Evolutionary conservation across 805 yeast species (phyloP).

Genomic region (Metahyphopichia silvanorum): DNA sequence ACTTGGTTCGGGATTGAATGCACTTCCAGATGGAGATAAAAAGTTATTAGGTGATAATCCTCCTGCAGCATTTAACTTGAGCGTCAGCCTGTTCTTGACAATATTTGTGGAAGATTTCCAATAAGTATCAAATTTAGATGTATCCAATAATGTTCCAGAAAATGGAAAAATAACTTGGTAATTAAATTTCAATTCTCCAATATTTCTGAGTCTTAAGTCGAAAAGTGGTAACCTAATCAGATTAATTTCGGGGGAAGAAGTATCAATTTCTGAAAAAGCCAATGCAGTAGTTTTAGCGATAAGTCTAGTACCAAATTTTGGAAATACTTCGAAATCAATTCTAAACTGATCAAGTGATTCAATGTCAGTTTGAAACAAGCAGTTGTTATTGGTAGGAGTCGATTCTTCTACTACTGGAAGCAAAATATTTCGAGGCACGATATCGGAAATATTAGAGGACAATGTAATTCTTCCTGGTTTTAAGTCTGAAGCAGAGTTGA

Average conservation of each 20-base stretch:
- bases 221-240: constrained; percentile 65
- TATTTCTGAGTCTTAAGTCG: constrained; percentile 74
- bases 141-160: constrained; percentile 76
- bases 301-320: constrained; percentile 90
- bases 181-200: constrained; percentile 75
- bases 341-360: constrained; percentile 60
- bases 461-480: constrained; percentile 83
- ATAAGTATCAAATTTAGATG: constrained; percentile 90
- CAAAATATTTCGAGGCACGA: constrained; percentile 82
- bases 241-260: constrained; percentile 38
- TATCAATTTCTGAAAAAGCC: constrained; percentile 42
- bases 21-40: constrained; percentile 28
- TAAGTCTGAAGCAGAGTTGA: constrained; percentile 37
- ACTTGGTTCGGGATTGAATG: background rate
- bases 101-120: constrained; percentile 86
- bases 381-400: constrained; percentile 47
- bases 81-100: constrained; percentile 24
- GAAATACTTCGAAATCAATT: constrained; percentile 86
- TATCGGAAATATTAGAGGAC: constrained; percentile 70
- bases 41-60: constrained; percentile 41
- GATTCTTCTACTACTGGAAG: constrained; percentile 67
- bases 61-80: constrained; percentile 33
- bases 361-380: constrained; percentile 81
- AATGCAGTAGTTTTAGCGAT: constrained; percentile 87
- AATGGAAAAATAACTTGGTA: constrained; percentile 89